A percentile compares a stretch with the other conserved stretches of the same genome.
These are phyloP conservation scores for Nakazawaea ernobii DNA, from an alignment of 805 yeast species.

Conservation along the genomic window DNA sequence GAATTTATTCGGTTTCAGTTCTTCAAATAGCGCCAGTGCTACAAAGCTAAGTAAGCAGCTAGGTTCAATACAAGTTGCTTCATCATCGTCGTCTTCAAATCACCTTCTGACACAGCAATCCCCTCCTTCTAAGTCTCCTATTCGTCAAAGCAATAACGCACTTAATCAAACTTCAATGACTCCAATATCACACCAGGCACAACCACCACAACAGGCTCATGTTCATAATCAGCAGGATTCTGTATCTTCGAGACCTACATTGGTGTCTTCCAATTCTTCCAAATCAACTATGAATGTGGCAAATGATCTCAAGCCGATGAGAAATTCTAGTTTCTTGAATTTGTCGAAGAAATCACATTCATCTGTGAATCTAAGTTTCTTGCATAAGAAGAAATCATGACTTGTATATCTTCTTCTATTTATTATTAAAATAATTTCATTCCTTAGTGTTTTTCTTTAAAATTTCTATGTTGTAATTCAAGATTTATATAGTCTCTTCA, in stretches of 20 bases:
- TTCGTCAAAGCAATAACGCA: constrained; percentile 1
- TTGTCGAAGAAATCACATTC: constrained; percentile 10
- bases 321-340: constrained; percentile 1
- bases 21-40: constrained; percentile 6
- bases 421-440: not conserved
- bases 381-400: constrained; percentile 26
- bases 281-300: not conserved
- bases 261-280: not conserved
- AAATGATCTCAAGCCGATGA: constrained; percentile 2
- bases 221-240: not conserved
- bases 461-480: not conserved
- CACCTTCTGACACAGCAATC: not conserved
- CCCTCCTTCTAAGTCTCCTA: constrained; percentile 12
- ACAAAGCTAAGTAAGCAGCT: constrained; percentile 9
- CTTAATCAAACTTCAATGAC: constrained; percentile 9
- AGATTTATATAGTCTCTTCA: too few species aligned
- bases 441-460: not conserved
- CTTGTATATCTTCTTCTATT: not conserved
- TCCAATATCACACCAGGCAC: not conserved
- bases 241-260: not conserved
- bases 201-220: constrained; percentile 7
- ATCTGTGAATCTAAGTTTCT: constrained; percentile 23
- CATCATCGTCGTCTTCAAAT: not conserved
- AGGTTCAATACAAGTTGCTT: constrained; percentile 3
- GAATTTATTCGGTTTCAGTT: constrained; percentile 17